Evolutionary conservation across 2,329 filamentous ascomycete species (phyloP), one percentile per base, ranked within the genome.

Genomic region (Cladophialophora exuberans): DNA sequence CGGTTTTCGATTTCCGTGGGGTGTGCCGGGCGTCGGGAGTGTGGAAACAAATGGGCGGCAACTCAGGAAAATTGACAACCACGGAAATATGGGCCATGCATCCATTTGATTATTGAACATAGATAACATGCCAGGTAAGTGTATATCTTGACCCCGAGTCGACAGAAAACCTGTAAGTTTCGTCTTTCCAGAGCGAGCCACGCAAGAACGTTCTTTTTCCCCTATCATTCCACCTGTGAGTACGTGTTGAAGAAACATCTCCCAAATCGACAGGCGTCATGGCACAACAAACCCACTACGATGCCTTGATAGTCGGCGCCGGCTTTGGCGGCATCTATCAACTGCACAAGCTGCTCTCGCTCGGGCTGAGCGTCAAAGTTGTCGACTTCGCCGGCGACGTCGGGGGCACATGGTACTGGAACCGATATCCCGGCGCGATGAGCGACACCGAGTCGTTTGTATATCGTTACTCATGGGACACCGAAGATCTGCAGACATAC

Each of bases 351-450:
- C 73, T 82, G 6, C 76, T 79, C 2, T 75, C 81, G 6, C 70
- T 72, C 5, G 81, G 80, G 1, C 66, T 77, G 15, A 76, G 75
- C 6, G 68, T 72, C 2, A 72, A 74, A 22, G 71, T 83, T 13
- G 79, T 78, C 59, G 82, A 85, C 56, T 76, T 77, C 0, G 81
- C 76, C 4, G 71, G 73, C 4, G 74, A 77, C 47, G 65, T 75
- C 0, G 61, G 61, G 7, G 71, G 71, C 10, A 69, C 70, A 4
- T 73, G 71, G 71, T 70, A 69, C 60, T 71, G 70, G 69, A 70
- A 68, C 50, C 62, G 64, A 26, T 73, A 72, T 57, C 70, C 70
- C 2, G 71, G 77, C 3, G 77, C 77, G 11, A 62, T 61, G 60
- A 48, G 38, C 30, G 60, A 62, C 47, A 62, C 52, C 1, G 60